Evolutionary conservation across 371 early-diverging fungal genomes (phyloP).

Genomic region (Syncephalastrum monosporum): DNA sequence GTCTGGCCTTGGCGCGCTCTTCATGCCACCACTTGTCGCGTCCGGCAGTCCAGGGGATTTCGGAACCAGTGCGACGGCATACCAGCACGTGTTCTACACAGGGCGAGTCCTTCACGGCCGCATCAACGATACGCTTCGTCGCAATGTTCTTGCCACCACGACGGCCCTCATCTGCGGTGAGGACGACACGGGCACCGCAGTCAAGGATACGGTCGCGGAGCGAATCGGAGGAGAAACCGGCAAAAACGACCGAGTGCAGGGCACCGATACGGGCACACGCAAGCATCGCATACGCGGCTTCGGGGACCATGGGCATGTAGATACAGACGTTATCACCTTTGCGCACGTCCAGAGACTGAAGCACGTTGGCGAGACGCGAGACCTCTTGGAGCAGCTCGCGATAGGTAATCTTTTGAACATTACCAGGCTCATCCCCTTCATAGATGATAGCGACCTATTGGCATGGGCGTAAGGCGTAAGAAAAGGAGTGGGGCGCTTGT

Average conservation of each 20-base stretch:
- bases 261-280: slow-evolving; percentile 95
- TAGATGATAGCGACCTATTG: slow-evolving; percentile 84
- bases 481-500: slow-evolving; percentile 1
- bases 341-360: slow-evolving; percentile 75
- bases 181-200: slow-evolving; percentile 71
- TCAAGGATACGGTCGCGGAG: slow-evolving; percentile 84
- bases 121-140: slow-evolving; percentile 90
- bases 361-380: slow-evolving; percentile 78
- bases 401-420: slow-evolving; percentile 77
- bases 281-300: slow-evolving; percentile 88
- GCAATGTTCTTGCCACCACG: slow-evolving; percentile 90
- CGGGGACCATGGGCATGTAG: slow-evolving; percentile 98
- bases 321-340: slow-evolving; percentile 93
- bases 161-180: slow-evolving; percentile 85
- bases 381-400: slow-evolving; percentile 79
- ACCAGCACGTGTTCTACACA: slow-evolving; percentile 84
- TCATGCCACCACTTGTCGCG: slow-evolving; percentile 93
- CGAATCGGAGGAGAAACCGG: slow-evolving; percentile 89
- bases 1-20: slow-evolving; percentile 68
- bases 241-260: slow-evolving; percentile 90
- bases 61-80: slow-evolving; percentile 81
- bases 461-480: background rate
- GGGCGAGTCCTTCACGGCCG: slow-evolving; percentile 74
- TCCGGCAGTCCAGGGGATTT: slow-evolving; percentile 67
- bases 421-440: slow-evolving; percentile 87